Base-by-base conservation (phyloP, 2,329 filamentous ascomycete genomes). In the Paraphaeosphaeria sporulosa region DNA sequence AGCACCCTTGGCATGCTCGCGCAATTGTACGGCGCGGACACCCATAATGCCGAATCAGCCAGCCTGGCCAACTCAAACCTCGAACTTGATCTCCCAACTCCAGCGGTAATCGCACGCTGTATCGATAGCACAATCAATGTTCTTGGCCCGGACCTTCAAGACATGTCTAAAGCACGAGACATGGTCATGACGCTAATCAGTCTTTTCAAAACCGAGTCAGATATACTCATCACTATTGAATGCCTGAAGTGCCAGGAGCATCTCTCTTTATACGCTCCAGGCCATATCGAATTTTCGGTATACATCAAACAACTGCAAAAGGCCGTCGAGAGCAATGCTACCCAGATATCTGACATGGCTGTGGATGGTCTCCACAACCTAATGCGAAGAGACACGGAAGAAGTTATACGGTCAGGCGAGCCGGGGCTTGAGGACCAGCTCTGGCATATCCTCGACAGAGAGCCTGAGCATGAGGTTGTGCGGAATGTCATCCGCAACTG, bases 91-190 rank as follows among this genome's bases (percentile, higher is more conserved):
- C 84, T 94, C 25, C 89, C 92, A 6, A 94, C 94, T 0, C 87
- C 90, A 1, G 89, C 93, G 21, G 91, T 93, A 1, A 89, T 98
- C 62, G 90, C 92, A 34, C 89, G 93, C 68, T 96, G 93, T 68
- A 89, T 97, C 32, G 94, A 98, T 77, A 95, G 94, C n/a, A 84
- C 97, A 25, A 93, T 99, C 80, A 98, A 98, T 68, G 95, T 99
- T 10, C 85, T 99, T 12, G 95, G 95, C 0, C 95, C 95, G 0
- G 96, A 99, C 78, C 82, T 99, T 23, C 95, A 98, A 77, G 95
- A 98, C 71, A 88, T 95, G 65, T 88, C 88, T 3, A 97, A 96
- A 78, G 92, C 93, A n/a, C 85, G 95, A 66, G 94, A 97, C 73
- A 85, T 99, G 56, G 95, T 98, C 53, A 85, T 98, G 62, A 95